Evolutionary conservation across 2,329 filamentous ascomycete species (phyloP), one percentile per base, ranked within the genome.

Genomic region (Pseudogymnoascus sp.): DNA sequence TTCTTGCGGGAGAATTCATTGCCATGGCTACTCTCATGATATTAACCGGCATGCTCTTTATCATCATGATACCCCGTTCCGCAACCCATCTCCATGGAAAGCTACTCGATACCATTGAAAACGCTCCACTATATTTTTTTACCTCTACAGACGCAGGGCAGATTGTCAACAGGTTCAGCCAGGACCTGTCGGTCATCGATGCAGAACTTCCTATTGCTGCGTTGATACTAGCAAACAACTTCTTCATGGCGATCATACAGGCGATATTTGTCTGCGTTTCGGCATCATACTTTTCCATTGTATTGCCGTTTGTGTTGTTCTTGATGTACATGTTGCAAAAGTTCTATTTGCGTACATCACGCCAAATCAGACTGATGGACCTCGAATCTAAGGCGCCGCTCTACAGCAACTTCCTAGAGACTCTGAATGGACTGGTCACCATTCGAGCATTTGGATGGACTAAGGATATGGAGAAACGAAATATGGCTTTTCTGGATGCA

Each of bases 381-480:
- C 76, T 88, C 0, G 85, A 88, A 69, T 78, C 82, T 1, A 88
- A 88, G 69, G 80, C 80, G 0, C 84, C 85, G 0, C 72, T 87
- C 0, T 85, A 83, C 73, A 81, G 77, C 14, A 75, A 85, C 64
- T 86, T 86, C 66, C 75, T 80, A 21, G 83, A 86, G 65, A 81
- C 80, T 1, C 76, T 85, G 45, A 77, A 77, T 25, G 84, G 84
- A 0, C 68, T 85, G 0, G 74, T 76, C 0, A 86, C 83, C 0
- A 76, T 86, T 25, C 78, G 83, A 8, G 81, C 83, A 1, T 86
- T 84, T 64, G 78, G 80, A 1, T 86, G 82, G 83, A 74, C 79
- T n/a, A 65, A 71, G 0, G 69, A 71, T 5, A 75, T 79, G 61
- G 72, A 78, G 14, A 67, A 77, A 28, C 76, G 76, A 64, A 83